Conservation (phyloP, 768 basidiomycete species). For the Hydnomerulius pinastri region DNA sequence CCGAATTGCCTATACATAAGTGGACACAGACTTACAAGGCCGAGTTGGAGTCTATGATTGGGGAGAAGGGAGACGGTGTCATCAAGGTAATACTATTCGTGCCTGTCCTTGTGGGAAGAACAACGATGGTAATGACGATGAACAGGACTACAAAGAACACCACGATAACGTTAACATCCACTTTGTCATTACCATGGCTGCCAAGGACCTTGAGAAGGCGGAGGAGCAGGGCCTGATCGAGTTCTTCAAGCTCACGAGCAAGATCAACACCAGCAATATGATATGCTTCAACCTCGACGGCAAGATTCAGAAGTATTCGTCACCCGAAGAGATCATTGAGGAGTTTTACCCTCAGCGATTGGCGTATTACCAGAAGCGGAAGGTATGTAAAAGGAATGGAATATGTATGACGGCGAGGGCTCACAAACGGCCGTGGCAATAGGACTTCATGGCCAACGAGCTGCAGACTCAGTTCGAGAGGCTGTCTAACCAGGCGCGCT, state of each 20-base stretch:
- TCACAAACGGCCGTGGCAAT: neutral
- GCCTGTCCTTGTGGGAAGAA: no score
- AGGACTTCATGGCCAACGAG: conserved; percentile 87
- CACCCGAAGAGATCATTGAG: conserved; percentile 88
- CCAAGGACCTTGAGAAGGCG: conserved; percentile 81
- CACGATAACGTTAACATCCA: conserved; percentile 92
- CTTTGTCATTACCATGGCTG: conserved; percentile 79
- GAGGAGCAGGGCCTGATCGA: conserved; percentile 88
- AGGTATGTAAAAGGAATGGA: conserved; percentile 53
- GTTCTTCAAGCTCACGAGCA: conserved; percentile 85
- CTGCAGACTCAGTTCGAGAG: conserved; percentile 81
- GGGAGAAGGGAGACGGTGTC: conserved; percentile 77
- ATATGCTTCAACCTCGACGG: conserved; percentile 96
- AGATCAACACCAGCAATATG: conserved; percentile 94
- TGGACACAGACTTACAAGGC: conserved; percentile 95
- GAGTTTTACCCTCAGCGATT: conserved; percentile 91
- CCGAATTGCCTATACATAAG: conserved; percentile 90
- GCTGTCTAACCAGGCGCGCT: conserved; percentile 92
- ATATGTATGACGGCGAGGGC: neutral
- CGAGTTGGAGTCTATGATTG: conserved; percentile 88
- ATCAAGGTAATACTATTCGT: conserved; percentile 66
- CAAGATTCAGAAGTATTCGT: conserved; percentile 91
- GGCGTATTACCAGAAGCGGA: conserved; percentile 93
- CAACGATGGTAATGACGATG: neutral
- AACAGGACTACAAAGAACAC: conserved; percentile 95